Evolutionary conservation across 306 rosid species (phyloP).

Genomic region (Lupinus albus): DNA sequence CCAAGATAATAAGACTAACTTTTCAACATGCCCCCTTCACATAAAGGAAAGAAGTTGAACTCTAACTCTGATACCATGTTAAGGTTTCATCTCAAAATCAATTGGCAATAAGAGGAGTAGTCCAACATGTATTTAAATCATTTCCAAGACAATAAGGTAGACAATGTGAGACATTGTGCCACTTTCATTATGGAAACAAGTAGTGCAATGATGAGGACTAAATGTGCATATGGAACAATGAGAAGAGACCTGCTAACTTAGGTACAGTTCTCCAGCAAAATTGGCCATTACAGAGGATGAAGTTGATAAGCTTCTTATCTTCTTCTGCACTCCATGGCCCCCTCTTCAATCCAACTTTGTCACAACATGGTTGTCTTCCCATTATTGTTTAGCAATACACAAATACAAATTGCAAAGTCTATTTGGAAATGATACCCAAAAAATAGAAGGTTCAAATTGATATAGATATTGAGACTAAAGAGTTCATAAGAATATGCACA

Average conservation of each 20-base stretch:
- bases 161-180: no score
- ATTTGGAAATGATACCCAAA: slow-evolving; percentile 26
- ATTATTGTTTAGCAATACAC: slow-evolving; percentile 37
- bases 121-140: no score
- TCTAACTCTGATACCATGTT: no score
- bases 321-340: slow-evolving; percentile 94
- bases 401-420: slow-evolving; percentile 25
- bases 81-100: no score
- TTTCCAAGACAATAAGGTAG: no score
- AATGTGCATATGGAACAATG: neutral
- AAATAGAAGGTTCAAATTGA: slow-evolving; percentile 23
- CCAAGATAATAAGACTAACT: no score
- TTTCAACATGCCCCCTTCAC: no score
- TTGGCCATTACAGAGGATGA: slow-evolving; percentile 88
- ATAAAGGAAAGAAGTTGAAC: no score
- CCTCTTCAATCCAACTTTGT: slow-evolving; percentile 93
- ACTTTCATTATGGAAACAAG: neutral
- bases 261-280: slow-evolving; percentile 99
- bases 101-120: no score
- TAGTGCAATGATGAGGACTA: neutral
- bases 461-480: neutral
- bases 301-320: slow-evolving; percentile 84
- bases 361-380: slow-evolving; percentile 99
- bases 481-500: slow-evolving; percentile 39
- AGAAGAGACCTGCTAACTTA: slow-evolving; percentile 73